Conservation (phyloP, 257 asterid species). For the Solanum paucissectum region DNA sequence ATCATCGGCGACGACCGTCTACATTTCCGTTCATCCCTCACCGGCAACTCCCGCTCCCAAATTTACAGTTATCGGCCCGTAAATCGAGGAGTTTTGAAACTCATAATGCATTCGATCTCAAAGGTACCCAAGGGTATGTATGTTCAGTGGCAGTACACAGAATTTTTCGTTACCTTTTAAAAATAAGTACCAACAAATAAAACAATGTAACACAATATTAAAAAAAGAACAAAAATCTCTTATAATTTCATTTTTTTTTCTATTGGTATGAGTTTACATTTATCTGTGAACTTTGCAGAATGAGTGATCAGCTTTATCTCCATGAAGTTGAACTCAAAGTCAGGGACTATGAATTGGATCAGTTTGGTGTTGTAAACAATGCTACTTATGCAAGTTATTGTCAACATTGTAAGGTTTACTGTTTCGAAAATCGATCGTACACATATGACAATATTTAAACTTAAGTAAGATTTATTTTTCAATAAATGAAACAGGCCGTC, state of each 20-base stretch:
- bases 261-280: no score
- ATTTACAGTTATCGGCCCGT: background rate
- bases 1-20: background rate
- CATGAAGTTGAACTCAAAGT: slow-evolving; percentile 79
- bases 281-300: slow-evolving; percentile 24
- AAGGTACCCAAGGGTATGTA: slow-evolving; percentile 52
- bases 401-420: slow-evolving; percentile 63
- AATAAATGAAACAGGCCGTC: slow-evolving; percentile 52
- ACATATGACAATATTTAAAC: no score
- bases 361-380: slow-evolving; percentile 84
- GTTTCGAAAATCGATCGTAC: no score
- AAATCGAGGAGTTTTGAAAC: slow-evolving; percentile 16
- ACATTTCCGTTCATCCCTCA: slow-evolving; percentile 12
- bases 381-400: slow-evolving; percentile 83
- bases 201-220: background rate
- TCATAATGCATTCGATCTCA: slow-evolving; percentile 28
- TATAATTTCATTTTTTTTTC: no score
- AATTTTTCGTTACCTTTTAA: no score
- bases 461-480: background rate
- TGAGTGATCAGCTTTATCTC: slow-evolving; percentile 40
- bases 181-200: no score
- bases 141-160: no score
- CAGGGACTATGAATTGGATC: slow-evolving; percentile 88
- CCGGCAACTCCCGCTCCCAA: slow-evolving; percentile 2
- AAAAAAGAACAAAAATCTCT: no score